These are phyloP conservation scores for Pseudisothecium myosuroides DNA, from an alignment of 225 moss, liverwort and hornwort genomes.

Conservation along the genomic window DNA sequence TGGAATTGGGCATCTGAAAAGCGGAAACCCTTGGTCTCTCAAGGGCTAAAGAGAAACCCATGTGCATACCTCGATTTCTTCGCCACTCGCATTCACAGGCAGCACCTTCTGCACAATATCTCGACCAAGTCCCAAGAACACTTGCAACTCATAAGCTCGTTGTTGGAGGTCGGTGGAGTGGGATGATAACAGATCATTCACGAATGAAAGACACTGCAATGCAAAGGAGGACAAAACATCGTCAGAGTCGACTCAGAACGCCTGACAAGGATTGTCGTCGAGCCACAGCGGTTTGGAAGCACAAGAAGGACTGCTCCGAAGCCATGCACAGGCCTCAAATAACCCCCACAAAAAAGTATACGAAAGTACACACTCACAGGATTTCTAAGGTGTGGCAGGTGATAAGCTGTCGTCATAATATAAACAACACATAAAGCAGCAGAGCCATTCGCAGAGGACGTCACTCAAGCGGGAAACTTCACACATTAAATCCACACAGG, in stretches of 20 bases:
- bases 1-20: background rate
- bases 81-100: constrained; percentile 81
- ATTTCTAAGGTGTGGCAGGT: background rate
- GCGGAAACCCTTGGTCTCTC: background rate
- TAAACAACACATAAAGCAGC: background rate
- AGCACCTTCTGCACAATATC: constrained; percentile 55
- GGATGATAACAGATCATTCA: constrained; percentile 78
- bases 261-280: background rate
- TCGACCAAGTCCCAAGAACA: constrained; percentile 53
- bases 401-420: background rate
- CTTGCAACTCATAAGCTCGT: constrained; percentile 91
- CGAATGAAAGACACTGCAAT: constrained; percentile 64
- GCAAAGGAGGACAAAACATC: background rate
- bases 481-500: background rate
- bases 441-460: background rate
- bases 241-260: background rate
- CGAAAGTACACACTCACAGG: background rate
- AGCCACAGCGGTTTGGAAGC: background rate
- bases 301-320: background rate
- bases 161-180: constrained; percentile 97
- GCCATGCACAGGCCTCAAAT: background rate
- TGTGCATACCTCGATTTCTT: constrained; percentile 65
- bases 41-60: background rate
- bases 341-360: background rate
- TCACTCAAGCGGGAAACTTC: background rate